phyloP scores from a whole-genome alignment of 73 alveolate genomes.

The Blepharisma japonicum region DNA sequence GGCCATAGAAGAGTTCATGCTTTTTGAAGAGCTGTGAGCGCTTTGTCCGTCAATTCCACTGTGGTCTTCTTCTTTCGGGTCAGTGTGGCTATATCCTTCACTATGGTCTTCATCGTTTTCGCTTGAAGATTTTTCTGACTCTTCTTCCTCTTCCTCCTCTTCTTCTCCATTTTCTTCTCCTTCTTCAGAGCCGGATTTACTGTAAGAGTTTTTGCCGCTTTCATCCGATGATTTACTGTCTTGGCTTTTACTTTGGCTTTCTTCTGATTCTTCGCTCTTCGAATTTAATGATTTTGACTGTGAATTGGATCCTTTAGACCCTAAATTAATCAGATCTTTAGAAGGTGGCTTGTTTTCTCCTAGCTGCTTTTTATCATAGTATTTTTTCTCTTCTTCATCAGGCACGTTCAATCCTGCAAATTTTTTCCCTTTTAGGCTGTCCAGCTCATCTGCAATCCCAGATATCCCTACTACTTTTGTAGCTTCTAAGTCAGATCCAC shows the following conservation, averaged over 20 bases:
- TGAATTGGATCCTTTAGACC: no score
- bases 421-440: no score
- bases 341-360: no score
- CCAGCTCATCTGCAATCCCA: no score
- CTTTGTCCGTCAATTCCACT: neutral
- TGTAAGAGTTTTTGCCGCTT: neutral
- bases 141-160: neutral
- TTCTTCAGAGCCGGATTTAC: neutral
- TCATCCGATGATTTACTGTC: neutral
- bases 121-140: neutral
- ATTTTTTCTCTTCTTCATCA: no score
- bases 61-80: no score
- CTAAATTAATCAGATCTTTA: no score
- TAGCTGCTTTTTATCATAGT: no score
- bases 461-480: no score
- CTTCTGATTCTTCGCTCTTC: slow-evolving; percentile 5
- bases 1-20: slow-evolving; percentile 7
- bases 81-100: neutral
- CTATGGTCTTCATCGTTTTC: neutral
- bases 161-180: neutral
- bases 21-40: neutral
- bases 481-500: neutral
- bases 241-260: neutral
- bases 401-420: no score
- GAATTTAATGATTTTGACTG: no score